phyloP scores from a whole-genome alignment of 768 basidiomycete species.

The Candolleomyces eurysporus region DNA sequence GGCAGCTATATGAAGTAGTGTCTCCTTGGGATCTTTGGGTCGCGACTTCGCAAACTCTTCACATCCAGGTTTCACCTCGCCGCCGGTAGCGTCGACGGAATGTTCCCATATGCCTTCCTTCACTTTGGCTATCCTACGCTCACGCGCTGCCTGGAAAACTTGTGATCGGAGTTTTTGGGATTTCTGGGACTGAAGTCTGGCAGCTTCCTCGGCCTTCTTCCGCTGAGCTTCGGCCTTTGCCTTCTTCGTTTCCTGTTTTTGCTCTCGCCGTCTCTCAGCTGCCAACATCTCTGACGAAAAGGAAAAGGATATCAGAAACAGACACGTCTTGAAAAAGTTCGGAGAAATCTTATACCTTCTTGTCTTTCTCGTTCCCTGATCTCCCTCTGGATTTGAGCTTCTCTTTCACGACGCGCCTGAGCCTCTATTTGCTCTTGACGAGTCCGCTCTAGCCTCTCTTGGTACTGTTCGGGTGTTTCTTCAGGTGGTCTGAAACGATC shows the following conservation, averaged over 20 bases:
- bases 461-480: slow-evolving; percentile 53
- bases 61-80: slow-evolving; percentile 60
- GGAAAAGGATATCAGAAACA: background rate
- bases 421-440: slow-evolving; percentile 57
- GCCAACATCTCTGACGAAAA: slow-evolving; percentile 45
- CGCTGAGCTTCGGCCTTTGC: slow-evolving; percentile 49
- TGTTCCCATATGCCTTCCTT: slow-evolving; percentile 70
- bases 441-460: slow-evolving; percentile 45
- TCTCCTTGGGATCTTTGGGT: slow-evolving; percentile 60
- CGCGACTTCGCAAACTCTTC: slow-evolving; percentile 44
- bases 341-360: slow-evolving; percentile 35
- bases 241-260: slow-evolving; percentile 54
- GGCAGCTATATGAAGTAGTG: slow-evolving; percentile 67
- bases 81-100: slow-evolving; percentile 67
- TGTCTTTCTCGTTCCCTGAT: slow-evolving; percentile 49
- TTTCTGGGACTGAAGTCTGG: slow-evolving; percentile 43
- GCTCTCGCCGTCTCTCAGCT: slow-evolving; percentile 57
- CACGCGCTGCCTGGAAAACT: slow-evolving; percentile 65
- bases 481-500: slow-evolving; percentile 8
- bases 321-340: background rate
- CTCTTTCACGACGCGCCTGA: slow-evolving; percentile 48
- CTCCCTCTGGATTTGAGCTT: slow-evolving; percentile 49
- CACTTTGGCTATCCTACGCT: slow-evolving; percentile 49
- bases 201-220: slow-evolving; percentile 48
- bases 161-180: slow-evolving; percentile 57